Conservation (phyloP, 2,329 filamentous ascomycete species). For the Hypoxylon sp. region DNA sequence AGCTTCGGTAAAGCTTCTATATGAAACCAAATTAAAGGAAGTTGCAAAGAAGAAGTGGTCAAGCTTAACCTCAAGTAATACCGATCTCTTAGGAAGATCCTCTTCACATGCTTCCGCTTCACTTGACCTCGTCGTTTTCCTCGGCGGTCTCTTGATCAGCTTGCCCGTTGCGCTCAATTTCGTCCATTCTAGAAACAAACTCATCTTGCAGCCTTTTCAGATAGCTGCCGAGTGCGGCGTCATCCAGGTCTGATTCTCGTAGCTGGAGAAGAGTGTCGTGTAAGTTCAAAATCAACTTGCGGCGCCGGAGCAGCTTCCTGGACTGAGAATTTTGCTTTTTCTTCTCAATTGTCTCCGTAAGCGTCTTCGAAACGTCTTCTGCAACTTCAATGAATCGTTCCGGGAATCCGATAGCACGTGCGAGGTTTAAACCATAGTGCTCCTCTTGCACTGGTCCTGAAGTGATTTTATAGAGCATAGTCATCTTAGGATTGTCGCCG, state of each 20-base stretch:
- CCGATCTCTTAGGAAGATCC: background rate
- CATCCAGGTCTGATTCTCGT: slow-evolving; percentile 72
- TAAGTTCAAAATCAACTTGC: slow-evolving; percentile 80
- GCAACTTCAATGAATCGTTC: slow-evolving; percentile 75
- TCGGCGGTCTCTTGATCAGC: background rate
- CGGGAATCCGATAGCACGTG: slow-evolving; percentile 80
- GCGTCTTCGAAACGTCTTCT: slow-evolving; percentile 71
- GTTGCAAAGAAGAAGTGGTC: background rate
- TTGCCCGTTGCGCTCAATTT: slow-evolving; percentile 62
- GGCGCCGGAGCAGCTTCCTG: slow-evolving; percentile 70
- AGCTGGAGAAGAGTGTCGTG: slow-evolving; percentile 80
- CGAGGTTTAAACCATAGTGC: slow-evolving; percentile 88
- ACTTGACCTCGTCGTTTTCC: slow-evolving; percentile 12
- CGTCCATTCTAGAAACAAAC: slow-evolving; percentile 79
- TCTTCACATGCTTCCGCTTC: background rate
- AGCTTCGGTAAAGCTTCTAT: background rate
- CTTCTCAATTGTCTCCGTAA: slow-evolving; percentile 70
- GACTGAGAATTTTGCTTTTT: slow-evolving; percentile 71
- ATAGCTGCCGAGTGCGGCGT: slow-evolving; percentile 73
- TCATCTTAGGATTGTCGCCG: slow-evolving; percentile 72
- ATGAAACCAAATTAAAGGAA: background rate
- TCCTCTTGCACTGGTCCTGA: slow-evolving; percentile 77
- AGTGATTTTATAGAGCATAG: slow-evolving; percentile 88
- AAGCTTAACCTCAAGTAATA: background rate
- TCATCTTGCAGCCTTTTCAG: slow-evolving; percentile 77